Percentiles rank a stretch among this genome's conserved stretches.
phyloP scores from a whole-genome alignment of 257 asterid genomes.

The Striga asiatica region DNA sequence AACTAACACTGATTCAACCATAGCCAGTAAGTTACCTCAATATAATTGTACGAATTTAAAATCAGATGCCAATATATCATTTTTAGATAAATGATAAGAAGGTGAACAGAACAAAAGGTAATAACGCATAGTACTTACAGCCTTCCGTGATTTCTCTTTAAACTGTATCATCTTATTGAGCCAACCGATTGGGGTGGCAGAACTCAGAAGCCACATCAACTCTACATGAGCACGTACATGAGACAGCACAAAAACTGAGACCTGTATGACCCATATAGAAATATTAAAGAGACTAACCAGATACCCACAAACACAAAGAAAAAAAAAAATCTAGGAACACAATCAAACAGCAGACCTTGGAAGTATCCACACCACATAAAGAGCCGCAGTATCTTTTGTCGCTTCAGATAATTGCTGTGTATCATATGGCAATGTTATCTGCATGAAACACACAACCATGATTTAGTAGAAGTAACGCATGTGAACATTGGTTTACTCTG shows the following conservation, averaged over 20 bases:
- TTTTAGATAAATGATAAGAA: not conserved
- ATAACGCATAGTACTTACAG: slow-evolving; percentile 40
- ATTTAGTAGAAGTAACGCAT: not conserved
- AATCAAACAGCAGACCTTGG: slow-evolving; percentile 48
- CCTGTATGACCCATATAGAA: slow-evolving; percentile 32
- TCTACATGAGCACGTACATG: slow-evolving; percentile 94
- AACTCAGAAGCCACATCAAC: slow-evolving; percentile 91
- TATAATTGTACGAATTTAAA: too few species aligned
- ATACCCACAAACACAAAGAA: too few species aligned
- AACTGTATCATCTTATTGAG: slow-evolving; percentile 93
- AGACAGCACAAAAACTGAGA: slow-evolving; percentile 96
- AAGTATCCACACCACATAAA: slow-evolving; percentile 90
- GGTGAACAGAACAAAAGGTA: not conserved
- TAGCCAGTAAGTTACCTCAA: too few species aligned
- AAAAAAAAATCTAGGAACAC: slow-evolving; percentile 3
- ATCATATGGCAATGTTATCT: slow-evolving; percentile 89
- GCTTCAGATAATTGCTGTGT: slow-evolving; percentile 65
- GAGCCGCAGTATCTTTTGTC: slow-evolving; percentile 90
- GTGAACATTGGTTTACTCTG: too few species aligned
- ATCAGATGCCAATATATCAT: too few species aligned
- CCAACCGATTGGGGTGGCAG: slow-evolving; percentile 92
- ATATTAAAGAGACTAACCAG: slow-evolving; percentile 1
- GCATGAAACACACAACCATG: slow-evolving; percentile 13
- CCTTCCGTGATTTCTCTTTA: slow-evolving; percentile 86
- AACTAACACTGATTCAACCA: too few species aligned